Conservation (phyloP, 1,284 basidiomycete species). For the Apiotrichum veenhuisii region DNA sequence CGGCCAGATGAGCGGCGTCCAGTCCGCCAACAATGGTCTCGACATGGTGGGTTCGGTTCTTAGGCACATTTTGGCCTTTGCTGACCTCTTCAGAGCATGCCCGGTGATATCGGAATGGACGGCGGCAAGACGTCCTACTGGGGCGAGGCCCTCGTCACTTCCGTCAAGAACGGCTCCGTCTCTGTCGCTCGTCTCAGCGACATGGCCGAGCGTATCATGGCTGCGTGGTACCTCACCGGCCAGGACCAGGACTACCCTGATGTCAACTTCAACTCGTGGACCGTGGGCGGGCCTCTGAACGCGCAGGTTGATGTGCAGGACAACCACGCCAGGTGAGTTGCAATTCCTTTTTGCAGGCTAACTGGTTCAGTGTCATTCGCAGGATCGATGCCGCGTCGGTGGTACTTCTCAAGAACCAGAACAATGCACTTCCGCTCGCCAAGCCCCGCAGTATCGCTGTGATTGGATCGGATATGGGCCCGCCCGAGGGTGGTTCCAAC, state of each 20-base stretch:
- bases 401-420: conserved; percentile 68
- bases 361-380: conserved; percentile 34
- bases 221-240: conserved; percentile 31
- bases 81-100: conserved; percentile 48
- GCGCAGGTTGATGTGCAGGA: conserved; percentile 65
- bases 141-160: conserved; percentile 21
- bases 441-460: conserved; percentile 57
- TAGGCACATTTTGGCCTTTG: no score
- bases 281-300: conserved; percentile 44
- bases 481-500: conserved; percentile 66
- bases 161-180: conserved; percentile 27
- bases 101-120: conserved; percentile 39
- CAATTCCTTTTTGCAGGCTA: no score
- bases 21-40: background rate
- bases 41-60: background rate
- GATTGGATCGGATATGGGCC: conserved; percentile 68
- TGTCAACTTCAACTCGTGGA: conserved; percentile 22
- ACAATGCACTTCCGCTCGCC: conserved; percentile 58
- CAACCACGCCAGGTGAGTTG: conserved; percentile 55
- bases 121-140: conserved; percentile 17
- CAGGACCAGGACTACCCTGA: conserved; percentile 30
- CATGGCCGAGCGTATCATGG: conserved; percentile 32
- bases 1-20: background rate
- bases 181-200: conserved; percentile 28
- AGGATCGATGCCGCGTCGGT: conserved; percentile 49